Conservation (phyloP, 768 basidiomycete species). For the Amanita polypyramis region DNA sequence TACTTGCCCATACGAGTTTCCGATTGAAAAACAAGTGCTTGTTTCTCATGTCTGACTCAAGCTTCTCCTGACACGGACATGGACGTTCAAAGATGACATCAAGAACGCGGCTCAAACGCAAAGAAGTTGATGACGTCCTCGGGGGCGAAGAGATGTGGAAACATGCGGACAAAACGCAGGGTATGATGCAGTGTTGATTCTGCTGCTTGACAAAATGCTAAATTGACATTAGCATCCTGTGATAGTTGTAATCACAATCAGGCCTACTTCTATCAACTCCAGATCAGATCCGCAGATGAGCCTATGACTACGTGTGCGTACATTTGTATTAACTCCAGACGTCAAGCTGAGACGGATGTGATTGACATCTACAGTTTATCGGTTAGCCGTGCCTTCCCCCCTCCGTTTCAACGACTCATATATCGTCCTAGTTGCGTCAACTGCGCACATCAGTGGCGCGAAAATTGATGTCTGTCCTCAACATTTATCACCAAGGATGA, state of each 20-base stretch:
- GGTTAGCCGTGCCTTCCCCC: constrained; percentile 24
- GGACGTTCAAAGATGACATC: constrained; percentile 70
- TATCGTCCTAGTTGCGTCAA: constrained; percentile 37
- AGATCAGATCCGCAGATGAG: constrained; percentile 90
- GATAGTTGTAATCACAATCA: constrained; percentile 69
- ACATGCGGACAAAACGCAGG: constrained; percentile 80
- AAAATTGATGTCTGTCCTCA: constrained; percentile 30
- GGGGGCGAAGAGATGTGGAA: constrained; percentile 93
- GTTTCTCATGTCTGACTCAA: constrained; percentile 6
- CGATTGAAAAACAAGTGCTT: constrained; percentile 70
- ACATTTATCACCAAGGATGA: neutral
- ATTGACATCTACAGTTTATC: constrained; percentile 37
- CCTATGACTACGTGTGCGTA: constrained; percentile 67
- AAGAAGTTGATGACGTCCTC: constrained; percentile 90
- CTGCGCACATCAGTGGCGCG: constrained; percentile 62
- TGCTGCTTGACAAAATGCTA: neutral
- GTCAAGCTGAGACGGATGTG: neutral
- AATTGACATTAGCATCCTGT: constrained; percentile 32
- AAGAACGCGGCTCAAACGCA: constrained; percentile 75
- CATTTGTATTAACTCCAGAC: constrained; percentile 3
- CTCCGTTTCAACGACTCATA: neutral
- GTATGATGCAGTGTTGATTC: constrained; percentile 26
- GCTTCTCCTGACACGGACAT: neutral
- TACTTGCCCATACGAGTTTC: constrained; percentile 92
- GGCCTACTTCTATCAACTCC: constrained; percentile 93